Conservation (phyloP, 2,329 filamentous ascomycete species). For the Phialophora verrucosa region DNA sequence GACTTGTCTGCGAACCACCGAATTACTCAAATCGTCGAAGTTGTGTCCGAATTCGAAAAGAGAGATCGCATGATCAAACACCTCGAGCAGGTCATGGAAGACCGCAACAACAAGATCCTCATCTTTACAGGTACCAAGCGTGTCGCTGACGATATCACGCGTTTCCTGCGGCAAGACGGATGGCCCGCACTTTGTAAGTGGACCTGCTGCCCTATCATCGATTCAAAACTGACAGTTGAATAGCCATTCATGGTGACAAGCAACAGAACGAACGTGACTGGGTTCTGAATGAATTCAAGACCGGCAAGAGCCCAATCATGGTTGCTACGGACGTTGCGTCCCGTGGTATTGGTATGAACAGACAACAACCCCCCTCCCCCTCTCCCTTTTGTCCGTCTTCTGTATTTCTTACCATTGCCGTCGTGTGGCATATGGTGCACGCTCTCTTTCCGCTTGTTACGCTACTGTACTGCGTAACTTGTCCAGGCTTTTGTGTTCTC, state of each 20-base stretch:
- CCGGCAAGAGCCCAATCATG: slow-evolving; percentile 99
- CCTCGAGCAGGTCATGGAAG: slow-evolving; percentile 96
- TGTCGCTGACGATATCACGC: slow-evolving; percentile 95
- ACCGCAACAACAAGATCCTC: slow-evolving; percentile 91
- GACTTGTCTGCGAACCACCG: slow-evolving; percentile 96
- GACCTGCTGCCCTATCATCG: slow-evolving; percentile 1
- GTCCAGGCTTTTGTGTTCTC: slow-evolving; percentile 75
- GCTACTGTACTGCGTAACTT: slow-evolving; percentile 84
- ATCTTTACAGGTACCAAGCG: slow-evolving; percentile 89
- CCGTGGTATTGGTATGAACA: slow-evolving; percentile 98
- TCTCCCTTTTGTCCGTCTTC: slow-evolving; percentile 45
- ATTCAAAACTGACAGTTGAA: slow-evolving; percentile 46
- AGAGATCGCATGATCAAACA: slow-evolving; percentile 97
- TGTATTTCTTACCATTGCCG: slow-evolving; percentile 53
- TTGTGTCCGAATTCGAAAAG: slow-evolving; percentile 96
- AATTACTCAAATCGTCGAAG: slow-evolving; percentile 97
- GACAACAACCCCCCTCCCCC: slow-evolving; percentile 52
- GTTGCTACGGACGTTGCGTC: slow-evolving; percentile 99
- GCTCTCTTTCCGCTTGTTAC: slow-evolving; percentile 84
- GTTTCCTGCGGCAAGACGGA: slow-evolving; percentile 95
- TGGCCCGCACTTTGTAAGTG: slow-evolving; percentile 93
- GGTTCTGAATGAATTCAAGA: slow-evolving; percentile 99
- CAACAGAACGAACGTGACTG: slow-evolving; percentile 99
- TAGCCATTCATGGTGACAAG: slow-evolving; percentile 98
- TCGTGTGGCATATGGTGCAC: slow-evolving; percentile 70